Conservation (phyloP, 257 asterid species). For the Solanum virginianum region DNA sequence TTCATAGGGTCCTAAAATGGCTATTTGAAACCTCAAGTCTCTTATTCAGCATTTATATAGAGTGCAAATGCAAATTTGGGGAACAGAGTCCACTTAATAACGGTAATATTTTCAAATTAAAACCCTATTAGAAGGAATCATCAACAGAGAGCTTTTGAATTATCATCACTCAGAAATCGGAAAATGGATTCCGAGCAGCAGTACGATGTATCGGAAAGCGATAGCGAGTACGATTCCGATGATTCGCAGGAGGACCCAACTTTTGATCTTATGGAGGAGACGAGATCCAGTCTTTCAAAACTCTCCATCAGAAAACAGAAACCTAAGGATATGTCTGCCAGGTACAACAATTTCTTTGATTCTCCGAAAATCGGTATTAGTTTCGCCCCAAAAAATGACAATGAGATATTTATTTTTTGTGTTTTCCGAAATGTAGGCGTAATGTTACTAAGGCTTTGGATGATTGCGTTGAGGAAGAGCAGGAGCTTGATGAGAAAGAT, state of each 20-base stretch:
- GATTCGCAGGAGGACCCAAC: slow-evolving; percentile 45
- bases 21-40: no score
- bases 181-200: slow-evolving; percentile 14
- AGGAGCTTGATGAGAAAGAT: slow-evolving; percentile 36
- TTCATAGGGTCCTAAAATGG: no score
- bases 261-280: slow-evolving; percentile 37
- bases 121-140: background rate
- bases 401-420: background rate
- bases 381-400: background rate
- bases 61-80: background rate
- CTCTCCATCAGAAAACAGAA: slow-evolving; percentile 33
- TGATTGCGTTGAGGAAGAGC: slow-evolving; percentile 13
- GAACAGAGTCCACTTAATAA: background rate
- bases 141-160: background rate
- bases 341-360: background rate
- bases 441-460: slow-evolving; percentile 15
- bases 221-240: slow-evolving; percentile 25
- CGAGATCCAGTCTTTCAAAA: slow-evolving; percentile 31
- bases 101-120: slow-evolving; percentile 5
- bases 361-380: background rate
- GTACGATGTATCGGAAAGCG: slow-evolving; percentile 10
- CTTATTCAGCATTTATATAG: no score
- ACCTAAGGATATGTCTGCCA: slow-evolving; percentile 11
- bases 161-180: background rate
- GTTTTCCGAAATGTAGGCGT: background rate